These are phyloP conservation scores for Paspalum notatum DNA, from an alignment of 176 grass and related monocot genomes.

Conservation along the genomic window DNA sequence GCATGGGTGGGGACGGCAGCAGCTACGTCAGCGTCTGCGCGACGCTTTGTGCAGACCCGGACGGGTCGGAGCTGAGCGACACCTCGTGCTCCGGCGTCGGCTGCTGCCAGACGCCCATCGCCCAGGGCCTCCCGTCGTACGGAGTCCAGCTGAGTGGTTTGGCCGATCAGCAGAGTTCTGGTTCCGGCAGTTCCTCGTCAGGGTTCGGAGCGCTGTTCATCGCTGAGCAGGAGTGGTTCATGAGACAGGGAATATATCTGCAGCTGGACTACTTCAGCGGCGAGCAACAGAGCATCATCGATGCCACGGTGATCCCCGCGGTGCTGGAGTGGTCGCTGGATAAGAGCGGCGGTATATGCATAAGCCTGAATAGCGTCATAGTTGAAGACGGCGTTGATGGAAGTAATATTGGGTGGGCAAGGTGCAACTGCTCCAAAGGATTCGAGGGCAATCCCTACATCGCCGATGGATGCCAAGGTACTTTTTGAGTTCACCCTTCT, in stretches of 20 bases:
- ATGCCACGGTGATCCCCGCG: neutral
- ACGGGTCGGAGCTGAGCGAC: neutral
- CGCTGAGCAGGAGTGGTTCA: neutral
- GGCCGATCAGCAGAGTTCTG: neutral
- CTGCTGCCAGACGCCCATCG: constrained; percentile 7
- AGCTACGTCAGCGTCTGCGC: constrained; percentile 1
- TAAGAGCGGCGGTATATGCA: neutral
- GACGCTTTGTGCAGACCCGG: neutral
- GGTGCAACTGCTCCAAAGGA: neutral
- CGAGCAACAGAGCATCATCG: neutral
- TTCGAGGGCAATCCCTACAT: constrained; percentile 23
- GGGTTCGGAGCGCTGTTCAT: neutral
- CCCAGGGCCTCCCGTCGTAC: neutral
- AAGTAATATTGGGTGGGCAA: neutral
- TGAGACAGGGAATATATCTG: neutral
- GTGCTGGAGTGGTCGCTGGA: constrained; percentile 25
- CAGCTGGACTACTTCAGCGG: neutral
- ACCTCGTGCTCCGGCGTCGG: constrained; percentile 8
- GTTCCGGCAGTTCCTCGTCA: neutral
- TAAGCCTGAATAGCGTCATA: neutral
- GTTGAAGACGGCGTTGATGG: neutral
- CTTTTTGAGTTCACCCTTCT: neutral
- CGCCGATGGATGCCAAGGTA: constrained; percentile 29
- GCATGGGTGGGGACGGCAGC: no score
- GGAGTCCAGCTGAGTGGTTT: neutral